phyloP scores from a whole-genome alignment of 225 moss, liverwort and hornwort genomes.

The Pleurozium schreberi region DNA sequence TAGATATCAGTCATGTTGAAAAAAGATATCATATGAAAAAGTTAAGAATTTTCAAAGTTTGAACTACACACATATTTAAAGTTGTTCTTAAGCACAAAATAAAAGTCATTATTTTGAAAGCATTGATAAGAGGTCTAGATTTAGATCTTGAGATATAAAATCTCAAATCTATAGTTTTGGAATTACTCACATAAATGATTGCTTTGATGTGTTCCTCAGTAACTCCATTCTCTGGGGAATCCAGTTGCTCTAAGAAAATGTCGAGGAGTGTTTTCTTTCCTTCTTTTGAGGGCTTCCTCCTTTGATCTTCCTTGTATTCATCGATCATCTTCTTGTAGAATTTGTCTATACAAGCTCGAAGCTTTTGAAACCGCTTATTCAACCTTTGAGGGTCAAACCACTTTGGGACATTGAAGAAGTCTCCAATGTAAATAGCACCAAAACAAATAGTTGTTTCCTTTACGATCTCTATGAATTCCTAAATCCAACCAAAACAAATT shows the following conservation, averaged over 20 bases:
- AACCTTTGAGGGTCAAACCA: no score
- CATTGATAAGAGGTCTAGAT: background rate
- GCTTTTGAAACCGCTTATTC: no score
- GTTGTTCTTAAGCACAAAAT: background rate
- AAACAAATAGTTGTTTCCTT: no score
- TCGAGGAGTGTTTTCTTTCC: no score
- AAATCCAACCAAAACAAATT: background rate
- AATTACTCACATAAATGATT: background rate
- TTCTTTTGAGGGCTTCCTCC: no score
- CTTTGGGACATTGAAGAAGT: no score
- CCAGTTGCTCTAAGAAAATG: background rate
- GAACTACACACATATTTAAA: background rate
- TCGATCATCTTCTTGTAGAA: no score
- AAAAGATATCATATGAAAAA: no score
- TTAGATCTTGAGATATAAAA: background rate
- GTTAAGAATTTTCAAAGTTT: background rate
- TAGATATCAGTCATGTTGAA: fast-evolving
- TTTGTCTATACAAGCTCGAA: no score
- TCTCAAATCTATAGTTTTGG: background rate
- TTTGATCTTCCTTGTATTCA: no score
- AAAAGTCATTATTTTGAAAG: background rate
- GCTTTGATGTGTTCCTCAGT: background rate
- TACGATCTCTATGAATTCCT: no score
- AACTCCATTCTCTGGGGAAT: background rate
- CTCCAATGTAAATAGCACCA: no score